phyloP scores from a whole-genome alignment of 169 alveolate species.

The Ichthyophthirius multifiliis region DNA sequence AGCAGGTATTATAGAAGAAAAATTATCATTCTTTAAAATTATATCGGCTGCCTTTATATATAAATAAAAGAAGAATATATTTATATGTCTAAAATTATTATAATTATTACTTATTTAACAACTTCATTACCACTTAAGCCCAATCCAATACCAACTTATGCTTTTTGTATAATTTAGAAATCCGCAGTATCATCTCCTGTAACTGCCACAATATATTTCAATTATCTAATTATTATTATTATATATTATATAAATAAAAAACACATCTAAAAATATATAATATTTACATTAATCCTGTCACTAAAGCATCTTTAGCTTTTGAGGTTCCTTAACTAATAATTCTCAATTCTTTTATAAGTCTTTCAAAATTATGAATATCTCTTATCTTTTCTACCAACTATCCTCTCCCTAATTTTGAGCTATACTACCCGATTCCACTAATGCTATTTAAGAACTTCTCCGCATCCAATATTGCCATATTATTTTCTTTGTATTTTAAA shows the following conservation, averaged over 20 bases:
- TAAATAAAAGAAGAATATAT: background rate
- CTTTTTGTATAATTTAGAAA: conserved; percentile 72
- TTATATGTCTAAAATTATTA: background rate
- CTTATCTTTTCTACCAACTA: background rate
- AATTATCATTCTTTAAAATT: conserved; percentile 67
- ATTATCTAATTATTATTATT: conserved; percentile 36
- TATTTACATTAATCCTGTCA: conserved; percentile 54
- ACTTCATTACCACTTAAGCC: conserved; percentile 91
- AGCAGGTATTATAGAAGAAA: conserved; percentile 53
- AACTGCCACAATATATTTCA: conserved; percentile 64
- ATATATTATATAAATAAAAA: background rate
- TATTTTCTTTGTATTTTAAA: background rate
- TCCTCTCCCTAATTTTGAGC: background rate
- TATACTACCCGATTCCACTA: conserved; percentile 54
- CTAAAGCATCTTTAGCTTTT: conserved; percentile 76
- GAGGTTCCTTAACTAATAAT: conserved; percentile 85
- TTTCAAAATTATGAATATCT: conserved; percentile 28
- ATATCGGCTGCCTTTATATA: conserved; percentile 64
- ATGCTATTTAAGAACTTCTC: conserved; percentile 63
- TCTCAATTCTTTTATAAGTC: conserved; percentile 50
- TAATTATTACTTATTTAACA: background rate
- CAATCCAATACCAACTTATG: conserved; percentile 93
- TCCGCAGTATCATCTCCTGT: conserved; percentile 78
- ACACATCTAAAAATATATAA: too few relatives aligned
- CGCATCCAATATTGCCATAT: conserved; percentile 65